Conservation (phyloP, 2,329 filamentous ascomycete genomes). For the Trichoderma atrobrunneum region DNA sequence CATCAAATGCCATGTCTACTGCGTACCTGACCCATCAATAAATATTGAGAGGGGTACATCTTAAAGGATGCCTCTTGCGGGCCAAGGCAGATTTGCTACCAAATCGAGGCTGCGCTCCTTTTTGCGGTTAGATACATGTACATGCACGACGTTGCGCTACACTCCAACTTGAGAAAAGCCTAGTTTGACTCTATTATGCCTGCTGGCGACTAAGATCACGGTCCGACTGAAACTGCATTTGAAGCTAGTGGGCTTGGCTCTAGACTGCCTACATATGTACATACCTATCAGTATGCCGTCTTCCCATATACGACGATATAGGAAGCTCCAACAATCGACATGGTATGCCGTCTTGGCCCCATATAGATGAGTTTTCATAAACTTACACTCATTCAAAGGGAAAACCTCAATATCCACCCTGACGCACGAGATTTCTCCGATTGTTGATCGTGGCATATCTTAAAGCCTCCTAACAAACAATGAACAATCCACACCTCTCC, state of each 20-base stretch:
- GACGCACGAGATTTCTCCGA: background rate
- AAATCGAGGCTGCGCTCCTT: background rate
- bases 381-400: background rate
- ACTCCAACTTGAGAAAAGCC: background rate
- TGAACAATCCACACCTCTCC: background rate
- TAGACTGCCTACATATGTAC: no score
- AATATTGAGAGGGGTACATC: background rate
- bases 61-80: background rate
- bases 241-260: background rate
- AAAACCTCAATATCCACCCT: background rate
- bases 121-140: background rate
- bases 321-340: fast-evolving
- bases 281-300: background rate
- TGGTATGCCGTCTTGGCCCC: background rate
- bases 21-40: background rate
- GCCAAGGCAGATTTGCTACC: background rate
- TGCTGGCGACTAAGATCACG: background rate
- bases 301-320: background rate
- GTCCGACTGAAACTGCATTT: background rate
- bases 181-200: background rate
- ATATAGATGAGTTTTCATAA: background rate
- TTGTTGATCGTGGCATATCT: background rate
- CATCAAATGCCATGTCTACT: background rate
- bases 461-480: background rate
- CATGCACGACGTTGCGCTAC: background rate